Conservation (phyloP, 192 early-diverging fungal species). For the Thamnidium elegans region DNA sequence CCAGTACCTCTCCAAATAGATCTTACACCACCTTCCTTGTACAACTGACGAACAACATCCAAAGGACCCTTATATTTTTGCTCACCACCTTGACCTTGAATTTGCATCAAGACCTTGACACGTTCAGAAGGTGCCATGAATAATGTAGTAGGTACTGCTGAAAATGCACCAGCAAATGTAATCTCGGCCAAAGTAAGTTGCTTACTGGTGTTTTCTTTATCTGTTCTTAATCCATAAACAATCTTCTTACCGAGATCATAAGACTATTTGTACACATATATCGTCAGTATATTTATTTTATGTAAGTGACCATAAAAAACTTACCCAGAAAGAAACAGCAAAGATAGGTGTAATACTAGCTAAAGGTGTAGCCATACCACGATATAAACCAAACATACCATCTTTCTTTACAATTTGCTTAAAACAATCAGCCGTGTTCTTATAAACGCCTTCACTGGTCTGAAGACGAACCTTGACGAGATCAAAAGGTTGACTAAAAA, state of each 20-base stretch:
- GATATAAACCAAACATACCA: constrained; percentile 90
- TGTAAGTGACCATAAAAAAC: constrained; percentile 19
- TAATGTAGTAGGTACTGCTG: constrained; percentile 91
- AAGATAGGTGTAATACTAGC: constrained; percentile 95
- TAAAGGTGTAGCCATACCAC: constrained; percentile 91
- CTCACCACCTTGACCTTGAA: constrained; percentile 55
- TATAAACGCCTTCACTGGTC: constrained; percentile 79
- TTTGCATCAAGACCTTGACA: constrained; percentile 92
- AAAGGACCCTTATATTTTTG: constrained; percentile 87
- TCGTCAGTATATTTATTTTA: too few species aligned
- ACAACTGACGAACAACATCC: constrained; percentile 81
- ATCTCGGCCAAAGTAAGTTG: constrained; percentile 73
- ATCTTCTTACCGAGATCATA: constrained; percentile 81
- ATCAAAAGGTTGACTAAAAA: constrained; percentile 76
- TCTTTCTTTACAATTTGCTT: constrained; percentile 87
- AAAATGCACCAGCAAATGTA: constrained; percentile 90
- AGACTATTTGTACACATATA: too few species aligned
- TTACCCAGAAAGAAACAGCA: constrained; percentile 90
- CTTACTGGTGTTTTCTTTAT: constrained; percentile 54
- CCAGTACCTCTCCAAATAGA: constrained; percentile 91
- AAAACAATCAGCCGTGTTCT: constrained; percentile 87
- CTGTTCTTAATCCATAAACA: constrained; percentile 37
- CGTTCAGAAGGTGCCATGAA: constrained; percentile 95
- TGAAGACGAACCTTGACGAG: constrained; percentile 95
- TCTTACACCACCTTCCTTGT: constrained; percentile 82